A percentile compares a stretch with the other conserved stretches of the same genome.
phyloP scores from a whole-genome alignment of 495 filamentous ascomycete genomes.

The Xylaria nigripes region DNA sequence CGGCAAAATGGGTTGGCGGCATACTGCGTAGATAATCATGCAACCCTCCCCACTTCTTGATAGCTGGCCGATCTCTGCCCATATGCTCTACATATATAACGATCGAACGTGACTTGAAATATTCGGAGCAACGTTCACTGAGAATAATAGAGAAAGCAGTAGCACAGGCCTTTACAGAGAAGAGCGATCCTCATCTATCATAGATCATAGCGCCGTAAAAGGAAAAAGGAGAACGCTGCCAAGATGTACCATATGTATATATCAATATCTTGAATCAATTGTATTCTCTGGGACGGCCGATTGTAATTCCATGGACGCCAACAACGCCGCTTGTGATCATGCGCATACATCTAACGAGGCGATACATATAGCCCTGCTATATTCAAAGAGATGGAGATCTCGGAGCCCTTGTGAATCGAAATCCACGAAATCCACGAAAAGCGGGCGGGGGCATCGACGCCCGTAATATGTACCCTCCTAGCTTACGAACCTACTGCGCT shows the following conservation, averaged over 20 bases:
- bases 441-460: background rate
- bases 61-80: background rate
- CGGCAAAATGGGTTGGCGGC: conserved; percentile 33
- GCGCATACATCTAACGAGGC: background rate
- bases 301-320: conserved; percentile 13
- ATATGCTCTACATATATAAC: background rate
- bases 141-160: background rate
- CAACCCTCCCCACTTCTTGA: background rate
- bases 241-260: conserved; percentile 27
- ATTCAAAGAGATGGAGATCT: no score
- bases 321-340: conserved; percentile 11
- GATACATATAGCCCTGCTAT: no score
- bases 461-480: background rate
- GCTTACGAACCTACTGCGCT: no score
- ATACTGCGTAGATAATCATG: no score
- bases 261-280: conserved; percentile 12
- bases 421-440: background rate
- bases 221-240: background rate
- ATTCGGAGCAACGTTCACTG: background rate
- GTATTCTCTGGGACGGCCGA: conserved; percentile 12
- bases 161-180: background rate
- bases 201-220: background rate
- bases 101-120: background rate
- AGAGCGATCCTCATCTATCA: background rate
- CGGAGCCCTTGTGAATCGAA: background rate